phyloP scores from a whole-genome alignment of 345 rosid species.

The Citrus sp. region DNA sequence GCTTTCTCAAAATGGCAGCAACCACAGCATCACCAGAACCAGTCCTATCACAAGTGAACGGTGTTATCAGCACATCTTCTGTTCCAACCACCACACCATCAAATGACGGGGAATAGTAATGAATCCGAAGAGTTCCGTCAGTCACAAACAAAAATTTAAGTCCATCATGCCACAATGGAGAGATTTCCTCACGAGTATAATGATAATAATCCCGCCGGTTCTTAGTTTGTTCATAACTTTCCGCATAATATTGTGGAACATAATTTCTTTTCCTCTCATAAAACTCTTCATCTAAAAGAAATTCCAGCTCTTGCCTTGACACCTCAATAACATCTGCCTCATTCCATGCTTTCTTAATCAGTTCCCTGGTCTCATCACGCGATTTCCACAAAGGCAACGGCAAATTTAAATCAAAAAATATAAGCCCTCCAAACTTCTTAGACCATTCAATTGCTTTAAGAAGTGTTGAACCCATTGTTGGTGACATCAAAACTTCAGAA shows the following conservation, averaged over 20 bases:
- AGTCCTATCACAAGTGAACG: constrained; percentile 88
- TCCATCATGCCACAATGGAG: constrained; percentile 79
- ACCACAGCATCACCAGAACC: constrained; percentile 97
- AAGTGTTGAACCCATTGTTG: constrained; percentile 53
- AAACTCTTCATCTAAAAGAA: constrained; percentile 74
- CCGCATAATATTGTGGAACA: constrained; percentile 73
- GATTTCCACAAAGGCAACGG: constrained; percentile 81
- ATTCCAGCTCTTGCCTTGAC: constrained; percentile 81
- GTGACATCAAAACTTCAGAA: constrained; percentile 64
- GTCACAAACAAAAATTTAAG: constrained; percentile 79
- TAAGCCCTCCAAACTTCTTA: constrained; percentile 72
- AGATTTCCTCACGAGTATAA: constrained; percentile 70
- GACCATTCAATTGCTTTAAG: constrained; percentile 66
- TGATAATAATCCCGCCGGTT: constrained; percentile 65
- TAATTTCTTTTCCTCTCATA: constrained; percentile 63
- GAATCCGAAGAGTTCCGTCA: constrained; percentile 83
- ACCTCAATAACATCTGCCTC: constrained; percentile 74
- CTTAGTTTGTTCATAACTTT: constrained; percentile 62
- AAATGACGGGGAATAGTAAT: constrained; percentile 68
- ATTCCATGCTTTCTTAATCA: constrained; percentile 68
- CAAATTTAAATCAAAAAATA: constrained; percentile 74
- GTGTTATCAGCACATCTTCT: constrained; percentile 85
- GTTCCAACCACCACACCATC: constrained; percentile 84
- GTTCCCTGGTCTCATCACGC: constrained; percentile 59
- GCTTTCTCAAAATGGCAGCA: constrained; percentile 83